These are phyloP conservation scores for Penicillium alfredii DNA, from an alignment of 495 filamentous ascomycete genomes.

Conservation along the genomic window DNA sequence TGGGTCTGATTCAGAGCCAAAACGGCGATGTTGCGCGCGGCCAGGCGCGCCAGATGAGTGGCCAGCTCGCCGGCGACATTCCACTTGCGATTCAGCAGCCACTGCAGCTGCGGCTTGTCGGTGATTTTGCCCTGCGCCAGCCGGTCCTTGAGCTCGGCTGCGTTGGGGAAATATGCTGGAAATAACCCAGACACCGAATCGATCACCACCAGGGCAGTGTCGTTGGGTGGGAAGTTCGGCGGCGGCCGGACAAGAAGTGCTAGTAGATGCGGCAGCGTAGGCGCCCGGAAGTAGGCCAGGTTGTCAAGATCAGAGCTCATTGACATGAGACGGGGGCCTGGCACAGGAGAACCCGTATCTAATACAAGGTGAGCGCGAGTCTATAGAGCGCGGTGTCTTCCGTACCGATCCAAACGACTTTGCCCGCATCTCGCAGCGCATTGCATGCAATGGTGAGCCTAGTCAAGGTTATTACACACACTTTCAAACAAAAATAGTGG, in stretches of 20 bases:
- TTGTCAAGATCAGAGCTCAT: constrained; percentile 28
- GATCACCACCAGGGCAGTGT: constrained; percentile 63
- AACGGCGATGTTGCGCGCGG: constrained; percentile 61
- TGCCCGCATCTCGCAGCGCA: constrained; percentile 53
- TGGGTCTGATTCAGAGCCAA: constrained; percentile 65
- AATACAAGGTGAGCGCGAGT: no score
- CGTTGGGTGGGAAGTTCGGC: constrained; percentile 49
- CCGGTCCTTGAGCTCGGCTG: constrained; percentile 35
- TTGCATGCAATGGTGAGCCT: constrained; percentile 66
- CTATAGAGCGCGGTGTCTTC: no score
- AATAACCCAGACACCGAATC: constrained; percentile 72
- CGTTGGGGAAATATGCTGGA: constrained; percentile 62
- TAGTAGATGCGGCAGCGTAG: constrained; percentile 67
- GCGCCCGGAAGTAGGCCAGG: constrained; percentile 43
- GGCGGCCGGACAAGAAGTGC: constrained; percentile 62
- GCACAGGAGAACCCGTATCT: constrained; percentile 48
- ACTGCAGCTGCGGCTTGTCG: constrained; percentile 42
- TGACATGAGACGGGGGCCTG: constrained; percentile 31
- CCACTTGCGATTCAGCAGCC: constrained; percentile 56
- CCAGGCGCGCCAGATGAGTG: constrained; percentile 57
- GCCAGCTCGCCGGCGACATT: constrained; percentile 54
- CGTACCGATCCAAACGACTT: constrained; percentile 84
- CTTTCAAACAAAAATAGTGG: not conserved
- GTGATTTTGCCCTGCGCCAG: constrained; percentile 19
- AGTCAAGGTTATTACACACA: constrained; percentile 1